A percentile compares a stretch with the other conserved stretches of the same genome.
phyloP scores from a whole-genome alignment of 176 grass and related monocot genomes.

The Themeda triandra region DNA sequence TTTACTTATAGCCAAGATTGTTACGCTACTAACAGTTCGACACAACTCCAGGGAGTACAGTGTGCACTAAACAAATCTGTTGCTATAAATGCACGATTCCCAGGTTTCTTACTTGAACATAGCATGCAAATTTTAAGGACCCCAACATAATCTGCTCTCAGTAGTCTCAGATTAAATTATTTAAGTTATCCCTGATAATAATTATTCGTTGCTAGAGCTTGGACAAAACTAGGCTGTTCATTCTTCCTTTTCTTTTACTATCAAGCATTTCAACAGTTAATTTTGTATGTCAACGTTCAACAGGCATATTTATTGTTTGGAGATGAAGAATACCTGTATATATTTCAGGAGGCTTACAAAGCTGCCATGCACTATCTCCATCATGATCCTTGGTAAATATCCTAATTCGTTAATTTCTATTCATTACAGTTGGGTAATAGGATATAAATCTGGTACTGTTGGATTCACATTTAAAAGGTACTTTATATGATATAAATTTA shows the following conservation, averaged over 20 bases:
- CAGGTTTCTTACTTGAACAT: not conserved
- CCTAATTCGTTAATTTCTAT: not conserved
- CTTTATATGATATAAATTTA: not conserved
- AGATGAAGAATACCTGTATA: constrained; percentile 92
- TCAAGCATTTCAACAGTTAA: constrained; percentile 20
- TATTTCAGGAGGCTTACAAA: constrained; percentile 96
- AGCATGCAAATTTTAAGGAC: not conserved
- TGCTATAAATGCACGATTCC: not conserved
- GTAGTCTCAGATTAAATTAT: not conserved
- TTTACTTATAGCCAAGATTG: not conserved
- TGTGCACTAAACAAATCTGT: not conserved
- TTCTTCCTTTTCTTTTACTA: constrained; percentile 19
- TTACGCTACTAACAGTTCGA: not conserved
- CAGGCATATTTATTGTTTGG: constrained; percentile 98
- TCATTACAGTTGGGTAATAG: not conserved
- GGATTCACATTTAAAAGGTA: not conserved
- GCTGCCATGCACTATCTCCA: constrained; percentile 86
- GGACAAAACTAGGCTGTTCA: not conserved
- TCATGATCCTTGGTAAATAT: constrained; percentile 89
- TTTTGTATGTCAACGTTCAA: constrained; percentile 18
- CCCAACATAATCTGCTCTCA: not conserved
- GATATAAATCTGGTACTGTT: not conserved
- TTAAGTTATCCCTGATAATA: not conserved
- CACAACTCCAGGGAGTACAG: not conserved
- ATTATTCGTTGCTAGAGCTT: constrained; percentile 1